Evolutionary conservation across 2,329 filamentous ascomycete species (phyloP), one percentile per base, ranked within the genome.

Genomic region (Botrytis tulipae): DNA sequence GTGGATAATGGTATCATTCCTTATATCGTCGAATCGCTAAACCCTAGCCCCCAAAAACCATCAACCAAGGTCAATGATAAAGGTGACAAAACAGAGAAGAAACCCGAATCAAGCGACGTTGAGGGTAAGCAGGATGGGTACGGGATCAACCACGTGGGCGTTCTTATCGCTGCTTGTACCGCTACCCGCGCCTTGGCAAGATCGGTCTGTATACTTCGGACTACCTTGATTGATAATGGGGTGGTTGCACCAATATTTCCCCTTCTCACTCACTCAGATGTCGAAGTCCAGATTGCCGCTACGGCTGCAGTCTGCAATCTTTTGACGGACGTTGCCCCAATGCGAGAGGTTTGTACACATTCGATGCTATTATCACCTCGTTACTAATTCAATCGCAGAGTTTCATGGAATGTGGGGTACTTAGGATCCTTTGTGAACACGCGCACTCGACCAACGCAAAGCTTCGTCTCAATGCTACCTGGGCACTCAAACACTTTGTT

Each of bases 401-500:
- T 61, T 89, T 98, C 48, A 87, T 92, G 10, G 89, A 92, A 67
- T 88, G 88, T 8, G 93, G 93, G 10, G 89, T 96, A 1, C 86
- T 97, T 77, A 90, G 89, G 75, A 88, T 92, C 0, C 85, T 98
- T 1, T 97, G 94, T 79, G 89, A 93, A 77, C 93, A 97, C 80
- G 94, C 95, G 1, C 93, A 93, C 81, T 96, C 93, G 0, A 87
- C 88, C 65, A 93, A 95, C 79, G 88, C 92, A n/a, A 89, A 91
- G 65, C 85, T 98, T 71, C 90, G 94, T 37, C 86, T 97, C 40
- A 94, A 96, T 78, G 94, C 95, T 35, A 83, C 99, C 2, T 99
- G 96, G 95, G 94, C 94, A 9, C 84, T 99, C 73, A 98, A 98
- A 81, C 94, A 98, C 82, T 87, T 98, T 68, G 91, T 97, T 4